These are phyloP conservation scores for Gonapodya prolifera DNA, from an alignment of 192 early-diverging fungal species.

Conservation along the genomic window DNA sequence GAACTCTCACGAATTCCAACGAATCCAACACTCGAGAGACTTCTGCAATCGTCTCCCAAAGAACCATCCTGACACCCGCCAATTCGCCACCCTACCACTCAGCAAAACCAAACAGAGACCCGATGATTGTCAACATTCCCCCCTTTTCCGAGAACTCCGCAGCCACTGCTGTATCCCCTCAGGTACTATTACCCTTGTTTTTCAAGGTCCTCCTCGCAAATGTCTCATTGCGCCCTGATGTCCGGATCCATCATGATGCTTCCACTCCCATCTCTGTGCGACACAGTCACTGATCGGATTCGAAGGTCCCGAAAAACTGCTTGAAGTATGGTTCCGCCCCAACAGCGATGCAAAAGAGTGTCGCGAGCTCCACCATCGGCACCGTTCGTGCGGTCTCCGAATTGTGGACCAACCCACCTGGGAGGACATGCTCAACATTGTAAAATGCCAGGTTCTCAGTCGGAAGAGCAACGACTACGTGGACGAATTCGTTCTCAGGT, in stretches of 20 bases:
- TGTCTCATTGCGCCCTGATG: background rate
- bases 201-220: background rate
- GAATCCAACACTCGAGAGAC: background rate
- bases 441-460: slow-evolving; percentile 84
- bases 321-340: slow-evolving; percentile 91
- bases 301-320: slow-evolving; percentile 95
- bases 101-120: background rate
- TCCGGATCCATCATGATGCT: no score
- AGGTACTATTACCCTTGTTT: background rate
- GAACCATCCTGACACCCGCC: background rate
- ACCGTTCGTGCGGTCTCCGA: slow-evolving; percentile 43
- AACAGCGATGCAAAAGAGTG: slow-evolving; percentile 19
- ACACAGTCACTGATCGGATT: slow-evolving; percentile 37
- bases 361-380: background rate
- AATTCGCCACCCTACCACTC: background rate
- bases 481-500: slow-evolving; percentile 86
- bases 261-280: background rate
- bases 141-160: background rate
- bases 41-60: background rate
- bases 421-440: slow-evolving; percentile 88
- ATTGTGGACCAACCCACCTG: slow-evolving; percentile 61
- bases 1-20: background rate
- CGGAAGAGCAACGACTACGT: slow-evolving; percentile 67
- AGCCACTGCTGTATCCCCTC: background rate
- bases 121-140: background rate